These are phyloP conservation scores for Kodamaea ohmeri DNA, from an alignment of 1,139 yeast species.

Conservation along the genomic window DNA sequence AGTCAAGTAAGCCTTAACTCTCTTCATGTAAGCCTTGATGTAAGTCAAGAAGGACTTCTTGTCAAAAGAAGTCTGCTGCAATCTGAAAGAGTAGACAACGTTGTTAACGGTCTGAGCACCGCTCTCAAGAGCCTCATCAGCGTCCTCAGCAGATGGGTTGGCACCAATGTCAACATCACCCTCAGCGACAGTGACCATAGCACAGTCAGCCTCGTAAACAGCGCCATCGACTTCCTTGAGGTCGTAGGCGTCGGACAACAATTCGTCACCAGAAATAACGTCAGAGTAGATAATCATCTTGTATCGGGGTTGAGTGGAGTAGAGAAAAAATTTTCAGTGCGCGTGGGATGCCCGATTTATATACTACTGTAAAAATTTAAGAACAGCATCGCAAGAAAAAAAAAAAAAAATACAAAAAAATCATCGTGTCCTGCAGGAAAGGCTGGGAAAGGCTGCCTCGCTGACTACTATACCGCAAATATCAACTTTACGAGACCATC, in stretches of 20 bases:
- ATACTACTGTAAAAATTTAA: constrained; percentile 7
- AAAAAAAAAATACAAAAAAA: constrained; percentile 4
- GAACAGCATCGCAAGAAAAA: constrained; percentile 9
- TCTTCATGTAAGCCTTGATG: constrained; percentile 99
- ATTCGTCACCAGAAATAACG: constrained; percentile 90
- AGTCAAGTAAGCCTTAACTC: constrained; percentile 81
- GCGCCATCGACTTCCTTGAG: constrained; percentile 80
- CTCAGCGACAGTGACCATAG: constrained; percentile 82
- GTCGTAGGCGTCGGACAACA: constrained; percentile 97
- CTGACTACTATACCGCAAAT: too few species aligned
- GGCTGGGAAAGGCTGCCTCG: too few species aligned
- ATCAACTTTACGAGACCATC: too few species aligned
- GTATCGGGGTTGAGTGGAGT: constrained; percentile 7
- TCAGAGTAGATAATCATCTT: constrained; percentile 55
- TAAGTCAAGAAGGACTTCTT: constrained; percentile 94
- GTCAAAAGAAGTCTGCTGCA: constrained; percentile 93
- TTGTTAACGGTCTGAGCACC: constrained; percentile 91
- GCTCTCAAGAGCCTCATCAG: constrained; percentile 74
- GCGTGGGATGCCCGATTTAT: constrained; percentile 9
- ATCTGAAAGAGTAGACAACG: constrained; percentile 97
- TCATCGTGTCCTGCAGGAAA: constrained; percentile 3
- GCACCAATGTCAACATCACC: constrained; percentile 98
- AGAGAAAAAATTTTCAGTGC: constrained; percentile 8
- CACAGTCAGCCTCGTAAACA: constrained; percentile 95
- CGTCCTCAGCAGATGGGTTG: constrained; percentile 98